Percentiles rank a stretch among this genome's conserved stretches.
phyloP scores from a whole-genome alignment of 2,329 filamentous ascomycete species.

The Colletotrichum liriopes region DNA sequence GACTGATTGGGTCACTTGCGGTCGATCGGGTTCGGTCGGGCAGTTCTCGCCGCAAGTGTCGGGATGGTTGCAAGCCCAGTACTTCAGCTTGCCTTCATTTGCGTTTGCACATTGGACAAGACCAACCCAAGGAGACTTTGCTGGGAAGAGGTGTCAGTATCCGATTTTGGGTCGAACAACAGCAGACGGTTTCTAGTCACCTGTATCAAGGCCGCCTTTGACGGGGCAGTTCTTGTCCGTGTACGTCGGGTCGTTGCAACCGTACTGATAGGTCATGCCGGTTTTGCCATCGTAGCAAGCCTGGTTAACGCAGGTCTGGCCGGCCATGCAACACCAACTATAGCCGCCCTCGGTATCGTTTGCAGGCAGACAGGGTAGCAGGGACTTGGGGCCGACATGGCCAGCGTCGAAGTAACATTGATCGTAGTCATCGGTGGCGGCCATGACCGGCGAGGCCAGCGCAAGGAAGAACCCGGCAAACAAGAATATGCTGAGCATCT shows the following conservation, averaged over 20 bases:
- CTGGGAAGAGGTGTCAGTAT: not conserved
- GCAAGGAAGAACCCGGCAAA: not conserved
- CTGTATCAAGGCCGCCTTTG: constrained; percentile 27
- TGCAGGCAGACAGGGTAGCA: constrained; percentile 25
- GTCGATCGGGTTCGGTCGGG: not conserved
- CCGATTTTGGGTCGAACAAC: no score
- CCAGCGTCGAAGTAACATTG: constrained; percentile 37
- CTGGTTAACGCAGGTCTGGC: constrained; percentile 15
- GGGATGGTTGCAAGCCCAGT: constrained; percentile 37
- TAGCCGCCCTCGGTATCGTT: constrained; percentile 3
- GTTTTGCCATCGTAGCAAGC: constrained; percentile 25
- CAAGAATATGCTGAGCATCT: not conserved
- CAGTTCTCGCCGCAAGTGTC: constrained; percentile 36
- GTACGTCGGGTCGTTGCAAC: constrained; percentile 41
- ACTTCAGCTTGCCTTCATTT: constrained; percentile 33
- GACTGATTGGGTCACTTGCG: constrained; percentile 10
- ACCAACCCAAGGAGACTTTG: constrained; percentile 41
- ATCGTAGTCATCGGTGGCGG: constrained; percentile 9
- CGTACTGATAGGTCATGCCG: constrained; percentile 34
- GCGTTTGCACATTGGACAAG: constrained; percentile 30
- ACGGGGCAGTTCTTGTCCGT: constrained; percentile 29
- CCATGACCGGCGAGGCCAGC: not conserved
- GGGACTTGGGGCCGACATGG: constrained; percentile 6
- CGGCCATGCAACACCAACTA: constrained; percentile 39
- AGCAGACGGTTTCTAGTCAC: not conserved